Evolutionary conservation across 768 basidiomycete species (phyloP).

Genomic region (Amanita phalloides): DNA sequence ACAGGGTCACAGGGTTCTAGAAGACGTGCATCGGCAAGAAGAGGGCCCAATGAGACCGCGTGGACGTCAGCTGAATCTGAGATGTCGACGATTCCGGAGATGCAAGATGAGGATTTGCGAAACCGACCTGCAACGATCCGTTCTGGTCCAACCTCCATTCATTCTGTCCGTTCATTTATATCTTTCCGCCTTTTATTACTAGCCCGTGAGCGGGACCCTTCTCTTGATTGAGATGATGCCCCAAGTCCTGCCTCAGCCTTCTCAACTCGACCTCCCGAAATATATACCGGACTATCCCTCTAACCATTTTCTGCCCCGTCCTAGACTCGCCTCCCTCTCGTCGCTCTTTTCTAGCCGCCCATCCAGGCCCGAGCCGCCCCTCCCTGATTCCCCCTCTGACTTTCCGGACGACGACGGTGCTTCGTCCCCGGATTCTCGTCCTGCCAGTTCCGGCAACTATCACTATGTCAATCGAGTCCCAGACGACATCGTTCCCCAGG

Average conservation of each 20-base stretch:
- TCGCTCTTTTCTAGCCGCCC: constrained; percentile 8
- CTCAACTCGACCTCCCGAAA: constrained; percentile 15
- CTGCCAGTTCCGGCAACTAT: constrained; percentile 17
- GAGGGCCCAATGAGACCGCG: constrained; percentile 11
- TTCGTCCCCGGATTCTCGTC: constrained; percentile 22
- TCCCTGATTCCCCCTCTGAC: constrained; percentile 18
- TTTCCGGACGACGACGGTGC: constrained; percentile 24
- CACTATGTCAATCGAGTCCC: constrained; percentile 20
- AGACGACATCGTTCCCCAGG: constrained; percentile 20
- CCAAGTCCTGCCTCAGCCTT: constrained; percentile 12
- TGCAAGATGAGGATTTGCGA: constrained; percentile 7
- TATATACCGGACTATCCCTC: constrained; percentile 12
- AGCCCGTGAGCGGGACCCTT: constrained; percentile 4
- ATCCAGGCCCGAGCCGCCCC: constrained; percentile 12
- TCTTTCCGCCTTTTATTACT: constrained; percentile 5
- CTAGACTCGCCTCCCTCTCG: constrained; percentile 15
- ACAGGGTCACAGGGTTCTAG: constrained; percentile 13
- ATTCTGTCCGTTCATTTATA: constrained; percentile 13
- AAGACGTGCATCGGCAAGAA: constrained; percentile 20
- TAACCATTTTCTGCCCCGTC: constrained; percentile 10
- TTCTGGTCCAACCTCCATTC: constrained; percentile 6
- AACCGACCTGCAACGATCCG: constrained; percentile 10
- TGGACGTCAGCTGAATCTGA: constrained; percentile 22
- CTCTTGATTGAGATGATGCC: constrained; percentile 14
- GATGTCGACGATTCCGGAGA: constrained; percentile 18